A percentile compares a stretch with the other conserved stretches of the same genome.
phyloP scores from a whole-genome alignment of 129 eudicot genomes.

The Flaveria brownii region DNA sequence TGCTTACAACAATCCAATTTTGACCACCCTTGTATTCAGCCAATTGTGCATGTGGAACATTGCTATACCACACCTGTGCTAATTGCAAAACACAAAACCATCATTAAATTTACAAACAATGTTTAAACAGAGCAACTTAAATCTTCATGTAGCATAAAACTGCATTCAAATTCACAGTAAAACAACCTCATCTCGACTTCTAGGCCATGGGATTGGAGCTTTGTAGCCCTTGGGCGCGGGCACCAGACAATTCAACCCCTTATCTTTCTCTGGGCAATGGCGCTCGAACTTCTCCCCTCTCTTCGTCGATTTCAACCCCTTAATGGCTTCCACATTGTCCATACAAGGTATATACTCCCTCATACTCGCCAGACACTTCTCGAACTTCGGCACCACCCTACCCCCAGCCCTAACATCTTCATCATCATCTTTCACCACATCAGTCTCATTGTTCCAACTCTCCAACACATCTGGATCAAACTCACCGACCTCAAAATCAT shows the following conservation, averaged over 20 bases:
- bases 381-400: slow-evolving; percentile 54
- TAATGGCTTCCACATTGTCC: slow-evolving; percentile 77
- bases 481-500: slow-evolving; percentile 82
- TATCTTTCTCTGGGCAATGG: slow-evolving; percentile 77
- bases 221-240: slow-evolving; percentile 75
- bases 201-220: slow-evolving; percentile 83
- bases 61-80: slow-evolving; percentile 84
- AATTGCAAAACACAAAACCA: slow-evolving; percentile 8
- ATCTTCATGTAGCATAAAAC: neutral
- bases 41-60: slow-evolving; percentile 92
- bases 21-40: slow-evolving; percentile 99
- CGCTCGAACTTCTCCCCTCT: slow-evolving; percentile 92
- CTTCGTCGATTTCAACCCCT: slow-evolving; percentile 48
- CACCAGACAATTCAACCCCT: slow-evolving; percentile 72
- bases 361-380: slow-evolving; percentile 62
- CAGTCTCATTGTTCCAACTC: slow-evolving; percentile 54
- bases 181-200: slow-evolving; percentile 86
- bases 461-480: slow-evolving; percentile 58
- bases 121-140: too few relatives aligned
- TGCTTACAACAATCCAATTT: slow-evolving; percentile 75
- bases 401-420: slow-evolving; percentile 36
- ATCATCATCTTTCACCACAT: slow-evolving; percentile 34
- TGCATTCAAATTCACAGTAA: slow-evolving; percentile 4
- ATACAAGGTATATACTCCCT: slow-evolving; percentile 91
- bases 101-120: neutral